These are phyloP conservation scores for Durio zibethinus DNA, from an alignment of 345 rosid genomes.

Conservation along the genomic window DNA sequence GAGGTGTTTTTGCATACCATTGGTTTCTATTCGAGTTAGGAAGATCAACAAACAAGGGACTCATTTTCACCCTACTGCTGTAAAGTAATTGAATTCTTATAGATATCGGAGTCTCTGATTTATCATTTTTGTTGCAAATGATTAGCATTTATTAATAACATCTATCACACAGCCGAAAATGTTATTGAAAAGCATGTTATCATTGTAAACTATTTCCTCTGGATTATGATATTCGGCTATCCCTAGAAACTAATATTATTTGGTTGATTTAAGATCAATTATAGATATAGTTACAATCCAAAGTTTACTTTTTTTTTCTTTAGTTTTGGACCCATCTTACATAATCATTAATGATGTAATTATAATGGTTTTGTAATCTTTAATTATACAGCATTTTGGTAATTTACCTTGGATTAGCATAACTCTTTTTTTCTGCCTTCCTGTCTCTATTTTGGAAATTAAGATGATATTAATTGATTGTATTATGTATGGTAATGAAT, in stretches of 20 bases:
- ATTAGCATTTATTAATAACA: no score
- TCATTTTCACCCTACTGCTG: conserved; percentile 55
- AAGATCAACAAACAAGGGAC: conserved; percentile 72
- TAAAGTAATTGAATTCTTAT: conserved; percentile 49
- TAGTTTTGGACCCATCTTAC: background rate
- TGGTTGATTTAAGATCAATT: background rate
- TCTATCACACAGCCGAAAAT: no score
- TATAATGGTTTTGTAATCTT: no score
- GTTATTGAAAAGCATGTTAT: no score
- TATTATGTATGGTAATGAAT: conserved; percentile 5
- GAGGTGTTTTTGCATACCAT: no score
- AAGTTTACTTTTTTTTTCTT: no score
- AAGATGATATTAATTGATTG: conserved; percentile 1
- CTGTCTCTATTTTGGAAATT: background rate
- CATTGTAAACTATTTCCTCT: no score
- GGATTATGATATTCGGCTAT: background rate
- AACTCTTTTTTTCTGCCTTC: background rate
- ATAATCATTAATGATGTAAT: background rate
- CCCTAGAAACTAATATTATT: background rate
- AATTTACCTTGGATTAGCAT: background rate
- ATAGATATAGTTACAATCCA: background rate
- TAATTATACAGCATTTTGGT: no score
- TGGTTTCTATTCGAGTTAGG: conserved; percentile 90
- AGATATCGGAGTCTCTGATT: no score
- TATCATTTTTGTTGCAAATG: no score